Evolutionary conservation across 1,284 basidiomycete genomes (phyloP), one percentile per base, ranked within the genome.

Genomic region (Moesziomyces sp.): DNA sequence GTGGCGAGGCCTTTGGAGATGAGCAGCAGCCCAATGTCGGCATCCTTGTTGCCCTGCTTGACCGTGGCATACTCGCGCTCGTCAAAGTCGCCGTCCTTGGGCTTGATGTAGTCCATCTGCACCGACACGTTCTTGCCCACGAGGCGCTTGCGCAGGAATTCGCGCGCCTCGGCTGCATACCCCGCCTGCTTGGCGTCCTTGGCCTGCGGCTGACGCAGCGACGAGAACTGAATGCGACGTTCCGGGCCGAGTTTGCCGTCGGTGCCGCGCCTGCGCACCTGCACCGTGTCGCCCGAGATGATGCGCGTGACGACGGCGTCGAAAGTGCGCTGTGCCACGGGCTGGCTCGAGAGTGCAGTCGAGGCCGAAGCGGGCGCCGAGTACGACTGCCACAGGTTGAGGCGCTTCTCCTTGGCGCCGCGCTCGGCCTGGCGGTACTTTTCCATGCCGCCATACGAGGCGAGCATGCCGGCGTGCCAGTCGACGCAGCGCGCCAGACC

Each of bases 401-500:
- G 83, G 46, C 90, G 89, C 84, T 91, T 92, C 77, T 94, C 92
- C 85, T 94, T 95, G 21, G 94, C 95, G 18, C 83, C 53, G 80
- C 89, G 91, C 85, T 98, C 96, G 1, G 93, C 92, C 3, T 90
- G 89, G 45, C 95, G 90, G 96, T 93, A 82, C 63, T 79, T 75
- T 48, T 82, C 82, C 77, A 82, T 82, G 56, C 78, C 76, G 21
- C 80, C 79, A 87, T 64, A 88, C 88, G 2, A 92, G 89, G 44
- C 62, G 45, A 99, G 89, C 88, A 98, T 92, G 35, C 95, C 96
- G 14, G 94, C 94, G 84, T 99, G 96, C 95, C 96, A 98, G 83
- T 97, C 95, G 63, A 98, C 92, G 54, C 97, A 89, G 63, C 93
- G 91, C 13, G 95, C 96, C 4, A 98, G 87, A 51, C 96, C 94